Percentiles rank a stretch among this genome's conserved stretches.
phyloP scores from a whole-genome alignment of 2,329 filamentous ascomycete species.

The Chaetothyriales sp. region DNA sequence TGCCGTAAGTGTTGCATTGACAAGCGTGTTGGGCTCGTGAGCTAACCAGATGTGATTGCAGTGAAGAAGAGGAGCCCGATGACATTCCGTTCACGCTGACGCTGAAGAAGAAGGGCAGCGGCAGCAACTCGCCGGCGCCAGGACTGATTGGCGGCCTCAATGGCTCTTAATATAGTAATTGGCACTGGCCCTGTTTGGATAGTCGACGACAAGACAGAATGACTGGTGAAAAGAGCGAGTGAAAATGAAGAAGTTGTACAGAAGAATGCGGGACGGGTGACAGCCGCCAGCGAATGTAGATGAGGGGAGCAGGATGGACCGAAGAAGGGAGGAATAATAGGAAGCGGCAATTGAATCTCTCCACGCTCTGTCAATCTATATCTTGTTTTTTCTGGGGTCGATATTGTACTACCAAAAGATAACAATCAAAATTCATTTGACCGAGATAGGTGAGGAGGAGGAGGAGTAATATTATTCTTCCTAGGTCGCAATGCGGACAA shows the following conservation, averaged over 20 bases:
- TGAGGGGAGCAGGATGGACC: background rate
- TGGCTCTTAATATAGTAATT: slow-evolving; percentile 1
- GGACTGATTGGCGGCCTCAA: slow-evolving; percentile 10
- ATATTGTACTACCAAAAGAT: too few species aligned
- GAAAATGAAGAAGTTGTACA: background rate
- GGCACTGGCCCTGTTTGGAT: background rate
- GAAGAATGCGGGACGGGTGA: background rate
- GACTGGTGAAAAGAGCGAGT: background rate
- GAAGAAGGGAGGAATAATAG: background rate
- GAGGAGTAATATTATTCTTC: background rate
- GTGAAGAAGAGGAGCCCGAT: slow-evolving; percentile 84
- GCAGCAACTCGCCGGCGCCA: slow-evolving; percentile 17
- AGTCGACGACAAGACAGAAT: too few species aligned
- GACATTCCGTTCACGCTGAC: slow-evolving; percentile 59
- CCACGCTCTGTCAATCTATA: too few species aligned
- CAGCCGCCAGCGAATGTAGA: background rate
- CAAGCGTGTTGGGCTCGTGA: background rate
- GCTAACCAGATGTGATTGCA: slow-evolving; percentile 23
- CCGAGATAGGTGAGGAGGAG: too few species aligned
- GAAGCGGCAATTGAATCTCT: background rate
- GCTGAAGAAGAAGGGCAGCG: slow-evolving; percentile 33
- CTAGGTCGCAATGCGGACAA: background rate
- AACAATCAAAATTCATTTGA: too few species aligned
- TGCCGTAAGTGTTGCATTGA: slow-evolving; percentile 57
- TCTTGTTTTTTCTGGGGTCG: too few species aligned